A percentile compares a stretch with the other conserved stretches of the same genome.
These are phyloP conservation scores for Cinchona pubescens DNA, from an alignment of 257 asterid genomes.

Conservation along the genomic window DNA sequence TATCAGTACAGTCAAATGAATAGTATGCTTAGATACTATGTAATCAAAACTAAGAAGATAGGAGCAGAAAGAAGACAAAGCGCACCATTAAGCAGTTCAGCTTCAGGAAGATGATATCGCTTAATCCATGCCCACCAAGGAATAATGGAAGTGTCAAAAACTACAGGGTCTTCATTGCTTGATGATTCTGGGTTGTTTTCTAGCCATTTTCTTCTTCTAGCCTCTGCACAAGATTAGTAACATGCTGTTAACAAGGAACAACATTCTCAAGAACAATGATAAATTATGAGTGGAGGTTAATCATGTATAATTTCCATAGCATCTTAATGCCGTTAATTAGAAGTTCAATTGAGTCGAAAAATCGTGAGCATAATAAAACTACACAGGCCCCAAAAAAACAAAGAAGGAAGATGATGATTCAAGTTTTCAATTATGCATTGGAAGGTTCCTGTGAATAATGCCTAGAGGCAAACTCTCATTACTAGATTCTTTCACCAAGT, in stretches of 20 bases:
- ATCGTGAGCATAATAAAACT: background rate
- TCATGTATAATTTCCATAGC: background rate
- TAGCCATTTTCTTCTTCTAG: constrained; percentile 91
- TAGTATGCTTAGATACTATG: background rate
- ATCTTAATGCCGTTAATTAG: background rate
- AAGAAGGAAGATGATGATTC: too few species aligned
- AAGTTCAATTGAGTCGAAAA: too few species aligned
- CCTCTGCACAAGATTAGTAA: constrained; percentile 51
- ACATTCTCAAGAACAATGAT: background rate
- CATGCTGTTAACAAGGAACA: constrained; percentile 8
- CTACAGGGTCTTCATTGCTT: constrained; percentile 64
- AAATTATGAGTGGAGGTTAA: background rate
- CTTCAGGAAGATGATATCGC: constrained; percentile 97
- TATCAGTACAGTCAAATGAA: constrained; percentile 2
- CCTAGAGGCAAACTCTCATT: background rate
- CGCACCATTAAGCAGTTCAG: constrained; percentile 87
- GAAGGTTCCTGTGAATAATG: background rate
- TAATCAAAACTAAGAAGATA: background rate
- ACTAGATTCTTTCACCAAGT: too few species aligned
- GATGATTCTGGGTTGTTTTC: constrained; percentile 79
- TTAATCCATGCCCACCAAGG: constrained; percentile 99
- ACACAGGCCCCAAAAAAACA: background rate
- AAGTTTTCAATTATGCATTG: background rate
- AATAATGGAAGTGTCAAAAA: constrained; percentile 76
- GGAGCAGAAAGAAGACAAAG: constrained; percentile 5